phyloP scores from a whole-genome alignment of 441 rosid genomes.

The Geranium incanum region DNA sequence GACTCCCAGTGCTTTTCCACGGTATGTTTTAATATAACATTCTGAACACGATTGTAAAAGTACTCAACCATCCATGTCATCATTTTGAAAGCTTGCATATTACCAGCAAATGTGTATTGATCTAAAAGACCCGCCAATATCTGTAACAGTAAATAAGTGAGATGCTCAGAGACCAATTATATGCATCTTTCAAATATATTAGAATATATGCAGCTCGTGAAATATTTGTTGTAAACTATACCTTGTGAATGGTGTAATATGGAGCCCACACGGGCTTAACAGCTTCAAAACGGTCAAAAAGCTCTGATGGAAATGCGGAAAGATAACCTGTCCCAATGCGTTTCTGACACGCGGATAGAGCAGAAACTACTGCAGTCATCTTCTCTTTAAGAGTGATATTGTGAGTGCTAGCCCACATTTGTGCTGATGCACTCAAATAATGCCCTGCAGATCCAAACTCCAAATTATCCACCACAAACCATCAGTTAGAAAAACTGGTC shows the following conservation, averaged over 20 bases:
- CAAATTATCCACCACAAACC: conserved; percentile 5
- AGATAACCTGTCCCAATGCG: conserved; percentile 72
- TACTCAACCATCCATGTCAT: conserved; percentile 48
- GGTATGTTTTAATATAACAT: conserved; percentile 34
- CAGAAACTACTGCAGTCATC: conserved; percentile 67
- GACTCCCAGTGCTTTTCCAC: conserved; percentile 42
- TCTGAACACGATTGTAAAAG: conserved; percentile 43
- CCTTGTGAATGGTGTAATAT: conserved; percentile 95
- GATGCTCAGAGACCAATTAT: background rate
- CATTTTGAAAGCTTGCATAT: conserved; percentile 43
- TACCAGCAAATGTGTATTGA: conserved; percentile 40
- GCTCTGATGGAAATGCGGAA: conserved; percentile 80
- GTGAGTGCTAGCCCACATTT: conserved; percentile 95
- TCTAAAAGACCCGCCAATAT: conserved; percentile 54
- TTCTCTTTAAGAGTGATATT: conserved; percentile 49
- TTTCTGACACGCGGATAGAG: conserved; percentile 63
- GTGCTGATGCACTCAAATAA: conserved; percentile 85
- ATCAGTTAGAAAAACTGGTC: too few species aligned
- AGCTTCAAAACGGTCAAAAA: conserved; percentile 84
- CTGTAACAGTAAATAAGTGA: conserved; percentile 24
- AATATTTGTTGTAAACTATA: conserved; percentile 17
- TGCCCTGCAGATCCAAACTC: conserved; percentile 54
- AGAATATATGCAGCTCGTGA: too few species aligned
- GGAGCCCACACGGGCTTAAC: conserved; percentile 91
- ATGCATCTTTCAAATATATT: conserved; percentile 1